Conservation (phyloP, 2,329 filamentous ascomycete genomes). For the Beauveria medogensis region DNA sequence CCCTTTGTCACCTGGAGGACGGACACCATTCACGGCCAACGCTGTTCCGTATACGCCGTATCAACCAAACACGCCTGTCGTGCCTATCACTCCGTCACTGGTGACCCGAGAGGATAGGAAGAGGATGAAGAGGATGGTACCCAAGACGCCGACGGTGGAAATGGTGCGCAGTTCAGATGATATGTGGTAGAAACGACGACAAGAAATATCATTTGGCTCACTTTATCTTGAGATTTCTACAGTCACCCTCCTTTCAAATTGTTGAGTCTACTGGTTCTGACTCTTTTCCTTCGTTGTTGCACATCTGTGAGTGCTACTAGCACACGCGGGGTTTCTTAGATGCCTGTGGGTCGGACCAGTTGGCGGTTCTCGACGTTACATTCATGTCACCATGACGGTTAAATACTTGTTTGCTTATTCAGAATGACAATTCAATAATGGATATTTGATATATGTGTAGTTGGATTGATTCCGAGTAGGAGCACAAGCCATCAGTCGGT, state of each 20-base stretch:
- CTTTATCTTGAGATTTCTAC: neutral
- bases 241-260: neutral
- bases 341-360: neutral
- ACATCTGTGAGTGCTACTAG: neutral
- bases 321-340: neutral
- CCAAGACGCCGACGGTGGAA: constrained; percentile 53
- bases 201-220: neutral
- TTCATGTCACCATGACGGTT: constrained; percentile 1
- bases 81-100: constrained; percentile 69
- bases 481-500: too few relatives aligned
- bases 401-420: neutral
- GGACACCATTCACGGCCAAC: constrained; percentile 54
- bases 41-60: constrained; percentile 69
- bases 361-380: neutral
- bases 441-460: neutral
- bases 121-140: constrained; percentile 55
- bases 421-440: neutral
- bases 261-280: neutral
- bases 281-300: neutral
- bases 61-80: constrained; percentile 67
- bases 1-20: constrained; percentile 48
- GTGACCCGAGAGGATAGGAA: constrained; percentile 64
- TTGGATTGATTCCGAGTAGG: too few relatives aligned
- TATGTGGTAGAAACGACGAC: constrained; percentile 44
- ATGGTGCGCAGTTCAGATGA: constrained; percentile 57